phyloP scores from a whole-genome alignment of 495 filamentous ascomycete species.

The Trichoderma asperelloides region DNA sequence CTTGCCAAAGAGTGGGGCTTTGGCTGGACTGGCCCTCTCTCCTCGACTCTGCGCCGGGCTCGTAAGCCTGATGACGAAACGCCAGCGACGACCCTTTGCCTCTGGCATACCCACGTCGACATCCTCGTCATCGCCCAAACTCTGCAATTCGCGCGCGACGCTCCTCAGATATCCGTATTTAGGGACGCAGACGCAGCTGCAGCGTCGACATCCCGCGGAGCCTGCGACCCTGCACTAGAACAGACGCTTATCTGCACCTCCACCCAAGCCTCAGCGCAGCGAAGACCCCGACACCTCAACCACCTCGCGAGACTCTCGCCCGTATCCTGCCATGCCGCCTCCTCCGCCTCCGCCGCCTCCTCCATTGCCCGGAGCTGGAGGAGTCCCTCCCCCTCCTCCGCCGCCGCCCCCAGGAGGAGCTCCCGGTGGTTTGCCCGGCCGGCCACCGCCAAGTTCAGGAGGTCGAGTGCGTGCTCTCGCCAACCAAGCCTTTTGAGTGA shows the following conservation, averaged over 20 bases:
- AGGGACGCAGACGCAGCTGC: background rate
- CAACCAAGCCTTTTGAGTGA: background rate
- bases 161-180: background rate
- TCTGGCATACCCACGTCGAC: background rate
- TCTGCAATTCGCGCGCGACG: background rate
- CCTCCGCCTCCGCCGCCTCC: constrained; percentile 28
- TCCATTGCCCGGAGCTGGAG: constrained; percentile 18
- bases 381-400: constrained; percentile 18
- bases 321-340: constrained; percentile 12
- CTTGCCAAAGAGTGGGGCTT: background rate
- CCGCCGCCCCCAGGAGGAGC: constrained; percentile 14
- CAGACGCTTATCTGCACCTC: background rate
- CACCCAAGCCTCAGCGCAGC: background rate
- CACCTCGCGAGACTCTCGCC: background rate
- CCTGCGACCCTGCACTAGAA: background rate
- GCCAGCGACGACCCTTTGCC: constrained; percentile 1
- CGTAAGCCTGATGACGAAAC: constrained; percentile 8
- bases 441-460: constrained; percentile 14
- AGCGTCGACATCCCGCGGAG: background rate
- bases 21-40: background rate
- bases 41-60: background rate
- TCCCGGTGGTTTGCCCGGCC: constrained; percentile 15
- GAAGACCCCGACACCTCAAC: background rate
- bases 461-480: constrained; percentile 13
- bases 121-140: background rate